Evolutionary conservation across 2,329 filamentous ascomycete species (phyloP).

Genomic region (Pseudomassariella vexata): DNA sequence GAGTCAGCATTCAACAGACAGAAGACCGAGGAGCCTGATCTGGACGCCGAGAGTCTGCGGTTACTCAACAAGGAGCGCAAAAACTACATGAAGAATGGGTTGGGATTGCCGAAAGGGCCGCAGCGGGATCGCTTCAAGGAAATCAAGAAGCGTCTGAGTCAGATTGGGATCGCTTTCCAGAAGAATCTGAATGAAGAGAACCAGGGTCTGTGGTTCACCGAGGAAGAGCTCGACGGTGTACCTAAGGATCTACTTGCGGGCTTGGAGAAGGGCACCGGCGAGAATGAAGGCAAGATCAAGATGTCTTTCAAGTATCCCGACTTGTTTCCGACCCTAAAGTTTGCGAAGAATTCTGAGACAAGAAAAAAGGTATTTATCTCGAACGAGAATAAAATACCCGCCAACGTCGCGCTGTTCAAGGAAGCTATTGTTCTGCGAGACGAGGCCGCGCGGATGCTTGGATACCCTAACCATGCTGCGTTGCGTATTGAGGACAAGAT

Average conservation of each 20-base stretch:
- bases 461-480: conserved; percentile 71
- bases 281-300: conserved; percentile 68
- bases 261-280: conserved; percentile 66
- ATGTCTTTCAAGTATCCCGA: conserved; percentile 82
- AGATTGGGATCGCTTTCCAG: conserved; percentile 68
- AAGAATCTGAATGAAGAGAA: conserved; percentile 81
- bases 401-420: conserved; percentile 68
- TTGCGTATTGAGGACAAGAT: conserved; percentile 79
- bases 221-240: conserved; percentile 67
- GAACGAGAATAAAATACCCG: conserved; percentile 75
- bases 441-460: conserved; percentile 70
- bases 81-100: conserved; percentile 69
- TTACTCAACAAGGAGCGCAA: conserved; percentile 74
- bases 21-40: conserved; percentile 42
- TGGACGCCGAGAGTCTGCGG: conserved; percentile 66
- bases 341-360: conserved; percentile 64
- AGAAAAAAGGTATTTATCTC: conserved; percentile 64
- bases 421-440: conserved; percentile 71
- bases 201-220: conserved; percentile 73
- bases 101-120: conserved; percentile 63
- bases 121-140: conserved; percentile 78
- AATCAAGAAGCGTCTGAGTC: conserved; percentile 74
- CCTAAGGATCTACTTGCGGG: conserved; percentile 61
- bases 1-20: conserved; percentile 53
- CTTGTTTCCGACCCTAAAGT: conserved; percentile 72